Evolutionary conservation across 2,329 filamentous ascomycete genomes (phyloP).

Genomic region (Paramyrothecium roridum): DNA sequence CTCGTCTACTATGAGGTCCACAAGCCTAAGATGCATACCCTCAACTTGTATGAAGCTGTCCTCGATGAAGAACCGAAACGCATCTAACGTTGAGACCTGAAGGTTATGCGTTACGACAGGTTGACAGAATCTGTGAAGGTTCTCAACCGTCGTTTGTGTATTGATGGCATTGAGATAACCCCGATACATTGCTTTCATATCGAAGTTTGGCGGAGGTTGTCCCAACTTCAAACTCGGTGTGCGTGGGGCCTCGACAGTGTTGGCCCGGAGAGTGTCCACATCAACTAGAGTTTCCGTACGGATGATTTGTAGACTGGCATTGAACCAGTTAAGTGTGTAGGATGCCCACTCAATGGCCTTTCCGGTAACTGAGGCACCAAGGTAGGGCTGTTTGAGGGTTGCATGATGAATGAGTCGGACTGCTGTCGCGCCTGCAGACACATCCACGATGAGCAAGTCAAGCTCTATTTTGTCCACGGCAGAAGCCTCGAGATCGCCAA

Average conservation of each 20-base stretch:
- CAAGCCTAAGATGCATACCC: slow-evolving; percentile 20
- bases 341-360: neutral
- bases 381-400: neutral
- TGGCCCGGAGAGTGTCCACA: neutral
- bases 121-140: slow-evolving; percentile 23
- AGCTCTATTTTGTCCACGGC: neutral
- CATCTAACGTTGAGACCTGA: slow-evolving; percentile 11
- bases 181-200: slow-evolving; percentile 18
- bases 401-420: neutral
- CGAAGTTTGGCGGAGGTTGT: neutral
- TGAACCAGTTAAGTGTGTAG: neutral
- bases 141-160: slow-evolving; percentile 15
- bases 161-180: slow-evolving; percentile 29
- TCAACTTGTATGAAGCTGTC: slow-evolving; percentile 21
- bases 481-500: neutral
- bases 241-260: neutral
- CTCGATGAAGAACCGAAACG: slow-evolving; percentile 25
- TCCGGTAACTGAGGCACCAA: neutral
- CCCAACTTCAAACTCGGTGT: neutral
- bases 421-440: neutral
- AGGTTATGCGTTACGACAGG: slow-evolving; percentile 24
- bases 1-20: slow-evolving; percentile 25
- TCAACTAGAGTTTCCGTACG: neutral
- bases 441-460: neutral
- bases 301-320: neutral